Conservation (phyloP, 306 rosid genomes). For the Glycyrrhiza uralensis region DNA sequence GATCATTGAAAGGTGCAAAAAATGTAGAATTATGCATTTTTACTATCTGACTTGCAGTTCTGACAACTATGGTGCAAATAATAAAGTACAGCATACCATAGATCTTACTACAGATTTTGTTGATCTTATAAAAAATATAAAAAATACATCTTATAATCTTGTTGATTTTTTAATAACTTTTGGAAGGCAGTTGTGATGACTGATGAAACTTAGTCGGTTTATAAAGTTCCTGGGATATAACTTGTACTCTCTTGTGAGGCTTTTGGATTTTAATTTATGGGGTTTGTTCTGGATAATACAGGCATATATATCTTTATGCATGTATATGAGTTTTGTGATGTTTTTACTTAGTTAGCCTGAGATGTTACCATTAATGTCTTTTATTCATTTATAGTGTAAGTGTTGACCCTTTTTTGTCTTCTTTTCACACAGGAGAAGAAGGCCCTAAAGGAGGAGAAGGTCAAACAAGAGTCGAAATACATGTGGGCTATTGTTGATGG, state of each 20-base stretch:
- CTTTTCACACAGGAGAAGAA: slow-evolving; percentile 76
- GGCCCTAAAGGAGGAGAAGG: slow-evolving; percentile 80
- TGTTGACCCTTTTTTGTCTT: slow-evolving; percentile 1
- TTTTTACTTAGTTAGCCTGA: slow-evolving; percentile 1
- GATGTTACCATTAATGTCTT: slow-evolving; percentile 13
- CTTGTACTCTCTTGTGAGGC: not conserved
- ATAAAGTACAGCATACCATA: not conserved
- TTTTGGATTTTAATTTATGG: not conserved
- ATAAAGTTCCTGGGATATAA: not conserved
- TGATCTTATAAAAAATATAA: not conserved
- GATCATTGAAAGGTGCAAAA: not conserved
- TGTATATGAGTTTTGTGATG: slow-evolving; percentile 1
- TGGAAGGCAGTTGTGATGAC: not conserved
- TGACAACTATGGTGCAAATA: not conserved
- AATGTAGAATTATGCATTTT: not conserved
- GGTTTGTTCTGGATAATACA: not conserved
- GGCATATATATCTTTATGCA: not conserved
- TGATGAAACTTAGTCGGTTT: not conserved
- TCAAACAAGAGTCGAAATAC: slow-evolving; percentile 86
- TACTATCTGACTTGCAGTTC: not conserved
- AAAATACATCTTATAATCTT: too few species aligned
- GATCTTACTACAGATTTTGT: not conserved
- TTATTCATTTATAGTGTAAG: not conserved
- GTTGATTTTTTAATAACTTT: not conserved
- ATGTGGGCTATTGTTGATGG: slow-evolving; percentile 97